These are phyloP conservation scores for Fagopyrum tataricum DNA, from an alignment of 148 eudicot species.

Conservation along the genomic window DNA sequence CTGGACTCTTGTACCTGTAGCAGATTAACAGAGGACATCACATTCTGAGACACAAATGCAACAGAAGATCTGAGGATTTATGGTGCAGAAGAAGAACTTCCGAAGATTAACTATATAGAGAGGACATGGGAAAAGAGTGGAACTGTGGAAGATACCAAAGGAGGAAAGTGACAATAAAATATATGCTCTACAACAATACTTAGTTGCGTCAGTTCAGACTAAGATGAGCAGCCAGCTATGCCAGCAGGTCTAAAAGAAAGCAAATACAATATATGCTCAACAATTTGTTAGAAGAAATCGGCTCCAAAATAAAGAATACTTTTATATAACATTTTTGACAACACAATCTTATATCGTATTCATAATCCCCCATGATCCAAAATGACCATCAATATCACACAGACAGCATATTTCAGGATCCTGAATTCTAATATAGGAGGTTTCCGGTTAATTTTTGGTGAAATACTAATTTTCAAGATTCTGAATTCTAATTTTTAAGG, in stretches of 20 bases:
- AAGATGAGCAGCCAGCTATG: neutral
- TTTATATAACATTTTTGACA: neutral
- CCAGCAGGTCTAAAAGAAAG: neutral
- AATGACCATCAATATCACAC: neutral
- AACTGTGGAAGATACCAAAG: neutral
- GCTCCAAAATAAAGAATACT: neutral
- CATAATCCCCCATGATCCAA: neutral
- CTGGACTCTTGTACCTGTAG: slow-evolving; percentile 57
- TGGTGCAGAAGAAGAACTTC: neutral
- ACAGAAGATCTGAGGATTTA: neutral
- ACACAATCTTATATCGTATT: neutral
- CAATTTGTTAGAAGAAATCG: neutral
- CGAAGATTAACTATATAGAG: neutral
- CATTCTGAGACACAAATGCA: neutral
- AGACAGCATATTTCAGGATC: neutral
- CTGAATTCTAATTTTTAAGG: neutral
- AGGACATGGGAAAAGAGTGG: neutral
- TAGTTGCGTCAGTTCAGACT: neutral
- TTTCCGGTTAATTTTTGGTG: too few relatives aligned
- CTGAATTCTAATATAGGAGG: neutral
- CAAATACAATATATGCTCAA: neutral
- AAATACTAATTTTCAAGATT: neutral
- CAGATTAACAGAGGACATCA: neutral
- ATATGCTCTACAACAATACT: neutral
- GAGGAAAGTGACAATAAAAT: neutral